phyloP scores from a whole-genome alignment of 2,329 filamentous ascomycete species.

The Alternaria longipes region DNA sequence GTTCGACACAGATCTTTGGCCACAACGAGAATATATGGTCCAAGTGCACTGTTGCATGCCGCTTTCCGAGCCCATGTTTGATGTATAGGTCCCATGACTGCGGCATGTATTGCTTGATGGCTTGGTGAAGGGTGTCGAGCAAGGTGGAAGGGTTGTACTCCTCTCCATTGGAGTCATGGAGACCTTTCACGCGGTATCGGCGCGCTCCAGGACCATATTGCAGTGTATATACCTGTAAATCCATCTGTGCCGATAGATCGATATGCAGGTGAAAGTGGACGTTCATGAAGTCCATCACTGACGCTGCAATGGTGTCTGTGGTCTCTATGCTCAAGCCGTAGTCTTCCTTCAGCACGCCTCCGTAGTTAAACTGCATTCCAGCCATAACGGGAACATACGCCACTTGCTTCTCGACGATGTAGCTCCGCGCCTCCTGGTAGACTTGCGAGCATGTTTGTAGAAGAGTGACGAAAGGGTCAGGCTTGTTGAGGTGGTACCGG shows the following conservation, averaged over 20 bases:
- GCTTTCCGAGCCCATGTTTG: background rate
- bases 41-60: slow-evolving; percentile 9
- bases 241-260: background rate
- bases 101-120: background rate
- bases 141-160: background rate
- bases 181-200: background rate
- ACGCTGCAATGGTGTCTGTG: slow-evolving; percentile 6
- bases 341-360: background rate
- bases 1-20: background rate
- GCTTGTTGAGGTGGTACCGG: slow-evolving; percentile 3
- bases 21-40: slow-evolving; percentile 14
- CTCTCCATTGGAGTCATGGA: background rate
- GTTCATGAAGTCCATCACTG: slow-evolving; percentile 6
- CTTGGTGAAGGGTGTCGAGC: background rate
- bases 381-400: slow-evolving; percentile 10
- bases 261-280: slow-evolving; percentile 13
- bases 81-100: background rate
- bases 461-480: background rate
- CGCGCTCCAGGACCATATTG: too few species aligned
- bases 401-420: slow-evolving; percentile 3
- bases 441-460: slow-evolving; percentile 1
- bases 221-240: background rate
- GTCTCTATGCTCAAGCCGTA: slow-evolving; percentile 5
- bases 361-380: slow-evolving; percentile 7
- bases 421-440: slow-evolving; percentile 8